A percentile compares a stretch with the other conserved stretches of the same genome.
phyloP scores from a whole-genome alignment of 2,329 filamentous ascomycete species.

The Xylaria sp. region DNA sequence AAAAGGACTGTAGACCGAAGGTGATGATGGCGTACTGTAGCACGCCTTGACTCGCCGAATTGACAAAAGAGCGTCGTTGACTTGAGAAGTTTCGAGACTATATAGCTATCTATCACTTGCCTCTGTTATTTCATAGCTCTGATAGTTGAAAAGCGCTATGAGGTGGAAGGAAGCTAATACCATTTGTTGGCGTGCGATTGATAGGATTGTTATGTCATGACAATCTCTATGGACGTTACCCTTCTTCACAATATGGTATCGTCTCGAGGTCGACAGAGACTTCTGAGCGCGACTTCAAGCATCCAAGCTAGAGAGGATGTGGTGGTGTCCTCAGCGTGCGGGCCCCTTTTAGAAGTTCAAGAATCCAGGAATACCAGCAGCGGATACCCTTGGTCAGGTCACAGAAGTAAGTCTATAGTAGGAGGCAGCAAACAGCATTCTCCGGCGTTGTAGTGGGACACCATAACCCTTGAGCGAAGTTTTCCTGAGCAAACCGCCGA shows the following conservation, averaged over 20 bases:
- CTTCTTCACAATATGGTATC: not conserved
- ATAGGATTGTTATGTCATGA: not conserved
- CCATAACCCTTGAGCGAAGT: not conserved
- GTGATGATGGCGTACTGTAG: not conserved
- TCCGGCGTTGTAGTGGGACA: not conserved
- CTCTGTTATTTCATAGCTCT: not conserved
- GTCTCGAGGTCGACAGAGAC: not conserved
- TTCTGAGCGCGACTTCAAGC: not conserved
- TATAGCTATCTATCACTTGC: not conserved
- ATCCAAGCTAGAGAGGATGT: not conserved
- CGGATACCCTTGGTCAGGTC: not conserved
- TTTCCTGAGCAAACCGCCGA: not conserved
- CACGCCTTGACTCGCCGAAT: not conserved
- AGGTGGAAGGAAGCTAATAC: not conserved
- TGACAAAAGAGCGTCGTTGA: not conserved
- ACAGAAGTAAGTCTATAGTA: not conserved
- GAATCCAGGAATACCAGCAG: not conserved
- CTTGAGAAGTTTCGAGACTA: not conserved
- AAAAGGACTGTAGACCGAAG: not conserved
- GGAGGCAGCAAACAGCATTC: not conserved
- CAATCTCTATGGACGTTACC: not conserved
- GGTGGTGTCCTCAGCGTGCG: not conserved
- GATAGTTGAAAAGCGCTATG: not conserved
- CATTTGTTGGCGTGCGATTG: not conserved
- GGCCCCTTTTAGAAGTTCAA: not conserved